These are phyloP conservation scores for Kluyveromyces sp. DNA, from an alignment of 1,139 yeast genomes.

Conservation along the genomic window DNA sequence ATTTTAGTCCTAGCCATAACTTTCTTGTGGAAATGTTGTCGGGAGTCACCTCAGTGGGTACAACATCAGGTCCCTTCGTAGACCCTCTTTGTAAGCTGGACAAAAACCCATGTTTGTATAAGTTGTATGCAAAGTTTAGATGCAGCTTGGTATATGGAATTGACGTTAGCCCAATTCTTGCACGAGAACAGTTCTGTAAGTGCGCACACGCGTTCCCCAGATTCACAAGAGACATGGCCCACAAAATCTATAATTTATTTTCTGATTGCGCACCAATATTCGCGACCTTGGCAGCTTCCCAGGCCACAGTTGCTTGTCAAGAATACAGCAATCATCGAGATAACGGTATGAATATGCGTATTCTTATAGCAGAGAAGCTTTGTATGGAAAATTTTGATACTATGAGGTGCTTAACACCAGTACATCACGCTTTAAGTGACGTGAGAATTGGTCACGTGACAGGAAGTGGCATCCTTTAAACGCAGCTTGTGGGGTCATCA, in stretches of 20 bases:
- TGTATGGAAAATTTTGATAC: not conserved
- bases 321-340: not conserved
- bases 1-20: constrained; percentile 87
- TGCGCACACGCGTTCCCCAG: constrained; percentile 85
- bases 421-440: not conserved
- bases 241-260: not conserved
- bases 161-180: constrained; percentile 65
- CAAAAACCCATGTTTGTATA: constrained; percentile 86
- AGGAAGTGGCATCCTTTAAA: too few species aligned
- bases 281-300: not conserved
- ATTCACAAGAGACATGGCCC: constrained; percentile 73
- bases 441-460: not conserved
- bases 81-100: constrained; percentile 83
- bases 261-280: not conserved
- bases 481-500: too few species aligned
- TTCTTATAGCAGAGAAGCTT: too few species aligned
- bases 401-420: not conserved
- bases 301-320: not conserved
- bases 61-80: constrained; percentile 75
- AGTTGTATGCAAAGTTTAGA: constrained; percentile 72
- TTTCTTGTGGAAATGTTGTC: constrained; percentile 83
- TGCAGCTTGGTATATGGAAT: constrained; percentile 82
- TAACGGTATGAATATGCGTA: not conserved
- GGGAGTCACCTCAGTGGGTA: constrained; percentile 73
- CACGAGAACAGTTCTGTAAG: constrained; percentile 78